Evolutionary conservation across 257 asterid genomes (phyloP), one percentile per base, ranked within the genome.

Genomic region (Solanum clarkiae): DNA sequence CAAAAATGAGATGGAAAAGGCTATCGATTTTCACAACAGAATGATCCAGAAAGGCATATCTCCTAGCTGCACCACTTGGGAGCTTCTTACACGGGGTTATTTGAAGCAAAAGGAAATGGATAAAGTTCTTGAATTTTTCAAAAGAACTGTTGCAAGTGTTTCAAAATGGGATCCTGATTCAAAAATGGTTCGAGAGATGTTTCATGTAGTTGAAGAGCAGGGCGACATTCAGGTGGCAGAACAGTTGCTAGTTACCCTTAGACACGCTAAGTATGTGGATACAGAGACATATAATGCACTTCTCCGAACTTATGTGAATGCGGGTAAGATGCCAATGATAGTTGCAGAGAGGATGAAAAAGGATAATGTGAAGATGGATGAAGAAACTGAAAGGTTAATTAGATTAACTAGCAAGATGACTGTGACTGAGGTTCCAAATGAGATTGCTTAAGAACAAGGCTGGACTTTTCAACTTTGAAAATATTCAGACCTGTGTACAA

Each of bases 261-360:
- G 98, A 11, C 85, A 77, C 2, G 92, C 86, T 86, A 97, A 95
- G 51, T 86, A 91, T 86, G 86, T 92, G 65, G 92, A 84, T 84
- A 89, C 93, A 7, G 95, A 89, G 87, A 68, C 89, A 4, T 97
- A 97, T 86, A 95, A 94, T 54, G 89, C 90, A 59, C 92, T 97
- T 82, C 92, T 97, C 44, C 90, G 93, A 42, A 92, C 98, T 57
- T 93, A 93, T 83, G 94, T 88, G 22, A 91, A 92, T 85, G 98
- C 97, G 3, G 94, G 94, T 81, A 94, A 95, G 87, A 92, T 91
- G 98, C 92, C 97, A 11, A 91, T 93, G 80, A 87, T 91, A 66
- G 89, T 97, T 86, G 93, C 89, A 13, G 98, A 97, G 90, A 91
- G 98, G 94, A 97, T 97, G 98, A 87, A 91, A 88, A 92, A 86